These are phyloP conservation scores for Leccinum aurantiacum DNA, from an alignment of 768 basidiomycete species.

Conservation along the genomic window DNA sequence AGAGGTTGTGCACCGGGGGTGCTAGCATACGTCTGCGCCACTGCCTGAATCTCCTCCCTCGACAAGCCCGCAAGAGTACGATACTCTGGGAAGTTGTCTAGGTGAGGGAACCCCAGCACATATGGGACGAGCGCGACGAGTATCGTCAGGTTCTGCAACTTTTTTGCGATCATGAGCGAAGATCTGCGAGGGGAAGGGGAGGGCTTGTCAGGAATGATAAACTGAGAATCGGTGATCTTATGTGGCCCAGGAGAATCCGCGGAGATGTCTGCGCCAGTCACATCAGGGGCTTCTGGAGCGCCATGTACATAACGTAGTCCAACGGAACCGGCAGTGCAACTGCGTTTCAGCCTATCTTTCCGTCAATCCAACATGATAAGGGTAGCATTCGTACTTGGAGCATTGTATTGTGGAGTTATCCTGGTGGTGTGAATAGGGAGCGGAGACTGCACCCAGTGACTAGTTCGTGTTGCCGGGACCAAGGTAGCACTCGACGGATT, in stretches of 20 bases:
- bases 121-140: slow-evolving; percentile 10
- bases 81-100: slow-evolving; percentile 19
- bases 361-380: background rate
- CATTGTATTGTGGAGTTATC: background rate
- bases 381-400: background rate
- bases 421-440: background rate
- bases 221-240: too few species aligned
- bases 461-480: background rate
- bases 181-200: background rate
- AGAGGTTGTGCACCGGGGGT: slow-evolving; percentile 27
- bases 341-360: background rate
- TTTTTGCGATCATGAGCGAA: background rate
- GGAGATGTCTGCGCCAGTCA: background rate
- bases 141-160: slow-evolving; percentile 7
- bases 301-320: background rate
- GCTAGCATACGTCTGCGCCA: slow-evolving; percentile 13
- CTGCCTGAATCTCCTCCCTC: slow-evolving; percentile 11
- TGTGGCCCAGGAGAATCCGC: background rate
- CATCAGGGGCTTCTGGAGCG: background rate
- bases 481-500: background rate
- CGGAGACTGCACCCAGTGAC: background rate
- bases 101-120: slow-evolving; percentile 11
- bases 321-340: background rate
- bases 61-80: slow-evolving; percentile 25
- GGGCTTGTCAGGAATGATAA: too few species aligned